Base-by-base conservation (phyloP, 192 early-diverging fungal species). In the Polychytrium aggregatum region DNA sequence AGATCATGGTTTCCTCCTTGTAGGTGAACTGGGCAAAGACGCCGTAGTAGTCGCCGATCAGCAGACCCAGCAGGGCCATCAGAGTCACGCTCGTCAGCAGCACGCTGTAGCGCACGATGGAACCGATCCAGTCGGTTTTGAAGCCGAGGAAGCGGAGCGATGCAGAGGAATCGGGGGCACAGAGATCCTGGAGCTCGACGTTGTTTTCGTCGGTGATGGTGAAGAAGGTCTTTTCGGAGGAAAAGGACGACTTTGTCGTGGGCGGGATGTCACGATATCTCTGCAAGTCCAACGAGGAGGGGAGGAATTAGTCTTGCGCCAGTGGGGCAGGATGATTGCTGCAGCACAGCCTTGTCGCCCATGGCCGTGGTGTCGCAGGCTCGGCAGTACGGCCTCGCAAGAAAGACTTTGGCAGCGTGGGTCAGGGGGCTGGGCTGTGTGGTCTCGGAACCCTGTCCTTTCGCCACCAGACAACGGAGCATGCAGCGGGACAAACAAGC, bases 31-130 rank as follows among this genome's bases (percentile, higher is more conserved):
- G 68, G 30, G 68, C 50, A 56, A 79, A 63, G 30, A 72, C 70
- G 38, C 56, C 62, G 53, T 86, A 89, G 68, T 87, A 82, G 64
- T 89, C 86, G 14, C 69, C 53, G n/a, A 85, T 74, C 18, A 87
- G 55, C 35, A 80, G 57, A n/a, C 62, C 69, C 29, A 89, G 56
- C 41, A 83, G 67, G 9, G 76, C 66, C n/a, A 87, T 52, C 67
- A 76, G 87, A 17, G 72, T 64, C 22, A 81, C 52, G 8, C 80
- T 81, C 11, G 71, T 70, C 18, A 71, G 30, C 24, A 79, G 49
- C 14, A 69, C 49, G 2, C 57, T 70, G 31, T 56, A 54, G 44
- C 64, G 64, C 2, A 76, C 61, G n/a, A 69, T 45, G 21, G 50
- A 51, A 16, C 86, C 86, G 34, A 76, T 52, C 14, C 48, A 35